Conservation (phyloP, 257 asterid genomes). For the Thymus mandschuricus region DNA sequence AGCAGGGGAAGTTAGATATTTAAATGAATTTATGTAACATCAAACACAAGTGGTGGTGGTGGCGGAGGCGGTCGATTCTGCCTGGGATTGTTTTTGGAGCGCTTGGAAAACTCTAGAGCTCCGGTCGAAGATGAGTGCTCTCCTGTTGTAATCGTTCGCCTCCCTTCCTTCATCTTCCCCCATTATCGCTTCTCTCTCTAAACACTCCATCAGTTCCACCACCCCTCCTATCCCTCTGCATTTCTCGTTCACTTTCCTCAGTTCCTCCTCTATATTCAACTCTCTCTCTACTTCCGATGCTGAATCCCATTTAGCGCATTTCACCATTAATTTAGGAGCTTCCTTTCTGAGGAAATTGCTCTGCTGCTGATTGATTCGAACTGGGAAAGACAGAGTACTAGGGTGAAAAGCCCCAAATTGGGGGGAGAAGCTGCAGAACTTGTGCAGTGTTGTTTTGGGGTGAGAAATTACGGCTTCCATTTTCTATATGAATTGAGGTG, state of each 20-base stretch:
- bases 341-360: background rate
- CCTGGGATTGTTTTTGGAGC: constrained; percentile 41
- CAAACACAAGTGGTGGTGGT: background rate
- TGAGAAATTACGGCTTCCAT: constrained; percentile 36
- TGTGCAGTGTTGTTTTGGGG: constrained; percentile 18
- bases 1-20: too few species aligned
- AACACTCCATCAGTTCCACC: constrained; percentile 69
- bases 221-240: constrained; percentile 49
- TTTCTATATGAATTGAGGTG: background rate
- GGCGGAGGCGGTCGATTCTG: background rate
- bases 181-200: constrained; percentile 89
- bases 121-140: constrained; percentile 70
- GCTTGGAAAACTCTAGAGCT: constrained; percentile 75
- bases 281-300: background rate
- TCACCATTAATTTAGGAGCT: too few species aligned
- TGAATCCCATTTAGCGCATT: constrained; percentile 43
- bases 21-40: too few species aligned
- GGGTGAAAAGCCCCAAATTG: constrained; percentile 12
- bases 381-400: background rate
- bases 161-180: constrained; percentile 79
- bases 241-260: constrained; percentile 39
- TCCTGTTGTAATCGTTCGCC: constrained; percentile 69
- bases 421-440: background rate
- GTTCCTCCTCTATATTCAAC: constrained; percentile 40
- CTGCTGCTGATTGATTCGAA: background rate